Conservation (phyloP, 371 early-diverging fungal genomes). For the Mortierella sp. region DNA sequence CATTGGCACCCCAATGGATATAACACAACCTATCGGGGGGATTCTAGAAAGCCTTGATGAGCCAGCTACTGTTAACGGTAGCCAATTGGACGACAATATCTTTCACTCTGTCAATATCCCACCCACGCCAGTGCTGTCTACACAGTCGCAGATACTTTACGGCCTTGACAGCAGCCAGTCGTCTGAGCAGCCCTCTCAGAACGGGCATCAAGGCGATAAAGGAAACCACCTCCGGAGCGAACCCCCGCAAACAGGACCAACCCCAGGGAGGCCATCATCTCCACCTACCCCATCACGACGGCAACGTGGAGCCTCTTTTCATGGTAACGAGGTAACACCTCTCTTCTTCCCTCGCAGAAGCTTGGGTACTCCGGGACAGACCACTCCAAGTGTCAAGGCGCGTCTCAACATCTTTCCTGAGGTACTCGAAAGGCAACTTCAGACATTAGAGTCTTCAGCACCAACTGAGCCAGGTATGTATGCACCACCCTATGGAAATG, state of each 20-base stretch:
- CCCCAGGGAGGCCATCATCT: conserved; percentile 15
- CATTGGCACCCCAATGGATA: no score
- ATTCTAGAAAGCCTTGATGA: no score
- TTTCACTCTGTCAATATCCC: conserved; percentile 7
- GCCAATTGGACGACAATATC: conserved; percentile 13
- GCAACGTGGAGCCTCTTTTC: no score
- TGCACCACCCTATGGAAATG: no score
- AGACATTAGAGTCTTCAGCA: conserved; percentile 23
- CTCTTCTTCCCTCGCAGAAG: conserved; percentile 12
- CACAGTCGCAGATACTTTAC: neutral
- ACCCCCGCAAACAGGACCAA: conserved; percentile 15
- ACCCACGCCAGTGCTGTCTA: neutral
- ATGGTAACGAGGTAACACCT: conserved; percentile 10
- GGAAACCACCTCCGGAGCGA: neutral
- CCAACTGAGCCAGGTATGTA: conserved; percentile 25
- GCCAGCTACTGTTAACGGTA: no score
- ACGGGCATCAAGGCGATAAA: neutral
- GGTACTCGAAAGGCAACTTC: conserved; percentile 33
- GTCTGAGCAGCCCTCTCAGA: neutral
- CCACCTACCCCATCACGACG: no score
- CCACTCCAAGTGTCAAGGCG: conserved; percentile 32
- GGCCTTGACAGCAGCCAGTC: neutral
- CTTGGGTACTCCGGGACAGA: conserved; percentile 28
- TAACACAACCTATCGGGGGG: conserved; percentile 37
- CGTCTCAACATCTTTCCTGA: conserved; percentile 42